Conservation (phyloP, 306 rosid species). For the Fragaria ananassa region DNA sequence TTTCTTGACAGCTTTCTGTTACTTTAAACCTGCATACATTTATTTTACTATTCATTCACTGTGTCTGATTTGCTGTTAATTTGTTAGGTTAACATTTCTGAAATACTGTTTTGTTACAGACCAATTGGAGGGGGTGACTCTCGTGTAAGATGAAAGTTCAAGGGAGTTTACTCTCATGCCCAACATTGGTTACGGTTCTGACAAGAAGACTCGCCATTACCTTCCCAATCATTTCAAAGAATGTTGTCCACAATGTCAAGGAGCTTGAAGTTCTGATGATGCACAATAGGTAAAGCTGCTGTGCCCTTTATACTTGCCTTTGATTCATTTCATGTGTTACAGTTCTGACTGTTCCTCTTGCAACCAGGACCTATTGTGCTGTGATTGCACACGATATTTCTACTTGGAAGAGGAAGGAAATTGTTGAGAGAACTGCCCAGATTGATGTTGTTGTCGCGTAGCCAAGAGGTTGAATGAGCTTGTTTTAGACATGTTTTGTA, state of each 20-base stretch:
- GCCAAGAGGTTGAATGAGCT: neutral
- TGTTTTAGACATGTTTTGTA: neutral
- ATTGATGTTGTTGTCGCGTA: too few relatives aligned
- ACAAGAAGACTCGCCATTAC: slow-evolving; percentile 76
- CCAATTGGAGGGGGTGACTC: slow-evolving; percentile 67
- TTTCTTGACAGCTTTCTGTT: slow-evolving; percentile 42
- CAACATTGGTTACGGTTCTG: slow-evolving; percentile 74
- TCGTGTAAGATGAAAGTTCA: slow-evolving; percentile 65
- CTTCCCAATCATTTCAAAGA: slow-evolving; percentile 86
- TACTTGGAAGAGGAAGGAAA: neutral
- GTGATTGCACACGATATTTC: slow-evolving; percentile 81
- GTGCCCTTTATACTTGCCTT: neutral
- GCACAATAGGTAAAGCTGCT: slow-evolving; percentile 58
- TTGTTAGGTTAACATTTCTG: too few relatives aligned
- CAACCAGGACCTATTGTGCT: slow-evolving; percentile 66
- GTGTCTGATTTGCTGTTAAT: too few relatives aligned
- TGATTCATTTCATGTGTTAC: neutral
- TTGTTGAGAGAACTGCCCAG: too few relatives aligned
- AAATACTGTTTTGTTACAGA: slow-evolving; percentile 19
- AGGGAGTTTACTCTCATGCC: slow-evolving; percentile 57
- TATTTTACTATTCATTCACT: neutral
- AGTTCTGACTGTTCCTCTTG: neutral
- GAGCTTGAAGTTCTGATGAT: slow-evolving; percentile 61
- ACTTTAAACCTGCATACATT: slow-evolving; percentile 64
- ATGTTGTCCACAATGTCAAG: slow-evolving; percentile 62